Conservation (phyloP, 2,329 filamentous ascomycete genomes). For the Talaromyces islandicus region DNA sequence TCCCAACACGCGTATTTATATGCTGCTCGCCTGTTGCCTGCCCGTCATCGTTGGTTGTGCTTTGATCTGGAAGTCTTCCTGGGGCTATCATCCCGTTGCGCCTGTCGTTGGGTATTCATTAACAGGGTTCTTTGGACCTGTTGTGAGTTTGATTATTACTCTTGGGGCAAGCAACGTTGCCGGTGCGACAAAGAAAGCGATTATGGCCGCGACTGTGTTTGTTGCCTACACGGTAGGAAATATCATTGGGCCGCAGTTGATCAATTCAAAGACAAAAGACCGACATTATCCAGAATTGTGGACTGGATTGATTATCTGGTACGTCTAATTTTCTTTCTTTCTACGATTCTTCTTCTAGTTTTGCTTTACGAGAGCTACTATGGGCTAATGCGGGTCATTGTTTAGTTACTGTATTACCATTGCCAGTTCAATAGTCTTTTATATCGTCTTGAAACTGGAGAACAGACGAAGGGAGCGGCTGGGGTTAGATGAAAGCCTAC, state of each 20-base stretch:
- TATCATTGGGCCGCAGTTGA: conserved; percentile 67
- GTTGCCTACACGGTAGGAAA: conserved; percentile 72
- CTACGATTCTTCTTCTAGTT: not conserved
- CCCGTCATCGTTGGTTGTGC: conserved; percentile 69
- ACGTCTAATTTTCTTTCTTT: conserved; percentile 13
- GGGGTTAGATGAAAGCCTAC: conserved; percentile 53
- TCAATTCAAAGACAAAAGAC: conserved; percentile 59
- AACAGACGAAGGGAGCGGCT: conserved; percentile 49
- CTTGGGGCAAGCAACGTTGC: conserved; percentile 64
- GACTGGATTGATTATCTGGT: conserved; percentile 61
- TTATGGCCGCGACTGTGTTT: conserved; percentile 68
- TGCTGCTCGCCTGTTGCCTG: conserved; percentile 61
- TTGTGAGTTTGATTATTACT: conserved; percentile 57
- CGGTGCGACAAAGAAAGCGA: conserved; percentile 71
- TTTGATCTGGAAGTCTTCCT: conserved; percentile 64
- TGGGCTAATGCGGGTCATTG: not conserved
- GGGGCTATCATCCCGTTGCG: conserved; percentile 59
- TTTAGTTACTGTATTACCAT: conserved; percentile 48
- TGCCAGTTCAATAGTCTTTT: conserved; percentile 49
- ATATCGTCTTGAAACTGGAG: conserved; percentile 53
- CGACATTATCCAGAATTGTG: conserved; percentile 67
- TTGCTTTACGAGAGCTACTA: not conserved
- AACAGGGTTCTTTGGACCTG: conserved; percentile 66
- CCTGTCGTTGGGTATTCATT: conserved; percentile 68
- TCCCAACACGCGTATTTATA: conserved; percentile 58